Percentiles rank a stretch among this genome's conserved stretches.
These are phyloP conservation scores for Epichloe brachyelytri DNA, from an alignment of 2,329 filamentous ascomycete species.

Conservation along the genomic window DNA sequence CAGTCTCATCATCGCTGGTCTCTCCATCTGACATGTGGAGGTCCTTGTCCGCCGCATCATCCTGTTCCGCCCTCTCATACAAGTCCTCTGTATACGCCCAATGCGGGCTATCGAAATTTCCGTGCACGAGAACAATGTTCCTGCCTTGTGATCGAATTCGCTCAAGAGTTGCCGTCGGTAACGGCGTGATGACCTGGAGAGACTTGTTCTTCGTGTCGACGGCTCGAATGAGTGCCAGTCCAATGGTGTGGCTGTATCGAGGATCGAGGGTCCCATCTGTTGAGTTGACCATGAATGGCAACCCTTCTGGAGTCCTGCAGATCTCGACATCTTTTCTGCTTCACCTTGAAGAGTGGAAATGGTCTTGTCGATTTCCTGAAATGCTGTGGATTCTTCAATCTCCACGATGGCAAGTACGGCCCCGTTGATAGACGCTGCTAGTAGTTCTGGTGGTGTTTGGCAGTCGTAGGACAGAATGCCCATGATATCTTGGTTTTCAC, in stretches of 20 bases:
- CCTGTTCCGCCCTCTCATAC: slow-evolving; percentile 24
- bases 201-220: slow-evolving; percentile 42
- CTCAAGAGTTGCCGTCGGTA: slow-evolving; percentile 27
- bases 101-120: slow-evolving; percentile 53
- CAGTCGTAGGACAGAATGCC: slow-evolving; percentile 58
- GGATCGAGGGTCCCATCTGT: slow-evolving; percentile 47
- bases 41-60: slow-evolving; percentile 17
- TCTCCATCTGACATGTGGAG: slow-evolving; percentile 23
- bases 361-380: slow-evolving; percentile 21
- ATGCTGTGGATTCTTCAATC: slow-evolving; percentile 40
- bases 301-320: slow-evolving; percentile 28
- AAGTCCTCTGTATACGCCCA: slow-evolving; percentile 59
- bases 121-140: slow-evolving; percentile 50
- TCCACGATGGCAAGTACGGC: slow-evolving; percentile 55
- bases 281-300: slow-evolving; percentile 50
- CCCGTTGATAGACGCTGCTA: slow-evolving; percentile 56
- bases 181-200: slow-evolving; percentile 55
- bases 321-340: slow-evolving; percentile 4
- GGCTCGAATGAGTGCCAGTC: slow-evolving; percentile 56
- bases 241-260: slow-evolving; percentile 42
- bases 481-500: slow-evolving; percentile 38
- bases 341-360: neutral
- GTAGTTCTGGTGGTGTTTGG: slow-evolving; percentile 41
- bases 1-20: slow-evolving; percentile 18
- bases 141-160: slow-evolving; percentile 27